Base-by-base conservation (phyloP, 1,284 basidiomycete genomes). In the Lentinula novae-zelandiae region DNA sequence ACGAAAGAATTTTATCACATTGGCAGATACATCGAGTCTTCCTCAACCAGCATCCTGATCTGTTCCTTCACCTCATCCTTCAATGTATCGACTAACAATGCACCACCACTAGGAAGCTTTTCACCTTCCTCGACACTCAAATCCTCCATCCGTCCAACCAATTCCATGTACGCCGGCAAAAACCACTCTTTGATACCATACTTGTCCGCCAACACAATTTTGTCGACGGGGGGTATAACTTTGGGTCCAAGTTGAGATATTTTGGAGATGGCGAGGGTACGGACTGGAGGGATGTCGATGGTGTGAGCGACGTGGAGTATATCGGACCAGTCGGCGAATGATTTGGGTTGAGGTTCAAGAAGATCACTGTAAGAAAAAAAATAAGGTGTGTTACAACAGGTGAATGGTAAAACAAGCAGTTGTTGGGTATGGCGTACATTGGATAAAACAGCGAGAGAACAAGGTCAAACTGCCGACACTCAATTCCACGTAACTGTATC, bases 261-360 rank as follows among this genome's bases (percentile, higher is more conserved):
- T 44, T 71, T 68, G 0, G 60, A 33, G 65, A 78, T 76, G 12
- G 67, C 67, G 71, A 72, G 76, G 20, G 65, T 66, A 10, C 69
- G 27, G 27, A 27, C 27, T 27, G 27, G 27, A 27, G 27, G 3
- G 3, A 27, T 27, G 27, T 67, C 2, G 75, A 66, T 27, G 27
- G 27, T 27, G 27, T 27, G 27, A 27, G 27, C 27, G 27, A 77
- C 69, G 13, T 71, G 64, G 13, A 78, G 73, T 40, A 78, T 67
- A 1, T 73, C 71, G 31, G 69, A 71, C 77, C 77, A 79, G 52
- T 78, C 72, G 38, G 70, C 66, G n/a, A 68, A 63, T 9, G 72
- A 72, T 5, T 65, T 65, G 44, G 73, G 65, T 52, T 74, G 71
- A 8, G 66, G 67, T 15, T 67, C 62, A 0, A 63, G 53, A 17